A percentile compares a stretch with the other conserved stretches of the same genome.
phyloP scores from a whole-genome alignment of 2,329 filamentous ascomycete genomes.

The Laburnicola sp. region DNA sequence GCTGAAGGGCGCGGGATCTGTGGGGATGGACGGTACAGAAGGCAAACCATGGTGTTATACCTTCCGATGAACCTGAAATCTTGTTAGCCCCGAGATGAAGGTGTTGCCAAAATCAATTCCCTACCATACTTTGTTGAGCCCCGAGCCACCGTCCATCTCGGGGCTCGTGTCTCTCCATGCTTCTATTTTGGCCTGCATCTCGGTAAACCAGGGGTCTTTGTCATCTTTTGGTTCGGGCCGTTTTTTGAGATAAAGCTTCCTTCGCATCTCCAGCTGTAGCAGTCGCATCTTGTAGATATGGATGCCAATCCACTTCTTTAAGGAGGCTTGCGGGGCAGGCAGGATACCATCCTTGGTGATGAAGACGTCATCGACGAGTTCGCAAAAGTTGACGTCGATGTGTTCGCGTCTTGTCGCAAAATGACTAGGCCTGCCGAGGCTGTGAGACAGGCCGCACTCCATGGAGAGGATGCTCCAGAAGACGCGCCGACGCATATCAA shows the following conservation, averaged over 20 bases:
- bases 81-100: constrained; percentile 5
- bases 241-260: constrained; percentile 84
- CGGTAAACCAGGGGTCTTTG: constrained; percentile 80
- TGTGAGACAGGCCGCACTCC: constrained; percentile 86
- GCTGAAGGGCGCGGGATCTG: constrained; percentile 85
- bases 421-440: constrained; percentile 81
- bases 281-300: constrained; percentile 93
- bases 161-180: constrained; percentile 80
- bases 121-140: constrained; percentile 80
- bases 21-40: constrained; percentile 86
- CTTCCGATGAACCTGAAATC: constrained; percentile 62
- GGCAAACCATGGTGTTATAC: constrained; percentile 86
- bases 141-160: constrained; percentile 66
- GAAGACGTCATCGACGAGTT: constrained; percentile 76
- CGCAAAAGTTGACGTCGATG: constrained; percentile 84
- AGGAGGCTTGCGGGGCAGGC: constrained; percentile 67
- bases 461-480: constrained; percentile 88
- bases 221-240: constrained; percentile 75
- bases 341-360: constrained; percentile 78
- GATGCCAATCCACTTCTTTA: constrained; percentile 85
- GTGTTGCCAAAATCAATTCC: constrained; percentile 31
- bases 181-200: constrained; percentile 77
- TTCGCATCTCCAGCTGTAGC: constrained; percentile 83
- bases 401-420: constrained; percentile 82
- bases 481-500: constrained; percentile 86